Evolutionary conservation across 192 early-diverging fungal genomes (phyloP).

Genomic region (Gigaspora rosea): DNA sequence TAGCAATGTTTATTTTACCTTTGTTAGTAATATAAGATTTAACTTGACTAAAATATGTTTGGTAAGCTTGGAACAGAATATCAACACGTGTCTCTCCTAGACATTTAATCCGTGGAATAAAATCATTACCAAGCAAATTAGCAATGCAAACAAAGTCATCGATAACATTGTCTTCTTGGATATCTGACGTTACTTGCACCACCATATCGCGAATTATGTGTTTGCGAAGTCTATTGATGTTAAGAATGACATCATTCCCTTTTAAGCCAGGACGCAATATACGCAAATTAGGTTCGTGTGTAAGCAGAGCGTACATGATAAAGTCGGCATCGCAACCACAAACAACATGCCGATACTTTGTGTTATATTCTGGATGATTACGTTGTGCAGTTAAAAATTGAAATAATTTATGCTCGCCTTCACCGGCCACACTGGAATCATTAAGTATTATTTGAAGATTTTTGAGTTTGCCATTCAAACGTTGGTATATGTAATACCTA

Average conservation of each 20-base stretch:
- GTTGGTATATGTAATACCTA: slow-evolving; percentile 28
- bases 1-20: neutral
- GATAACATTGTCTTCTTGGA: slow-evolving; percentile 22
- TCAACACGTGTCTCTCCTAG: slow-evolving; percentile 18
- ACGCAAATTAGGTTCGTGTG: slow-evolving; percentile 14
- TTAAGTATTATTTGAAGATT: slow-evolving; percentile 29
- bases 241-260: neutral
- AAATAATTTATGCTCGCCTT: slow-evolving; percentile 31
- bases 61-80: slow-evolving; percentile 7
- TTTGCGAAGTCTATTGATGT: slow-evolving; percentile 23
- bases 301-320: slow-evolving; percentile 27
- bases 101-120: slow-evolving; percentile 9
- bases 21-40: neutral
- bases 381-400: slow-evolving; percentile 26
- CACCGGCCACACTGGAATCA: slow-evolving; percentile 29
- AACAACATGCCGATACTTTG: slow-evolving; percentile 13
- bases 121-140: slow-evolving; percentile 30
- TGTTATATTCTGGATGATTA: slow-evolving; percentile 9
- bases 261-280: slow-evolving; percentile 6
- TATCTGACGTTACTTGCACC: neutral
- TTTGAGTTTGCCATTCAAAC: slow-evolving; percentile 13
- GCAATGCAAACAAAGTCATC: slow-evolving; percentile 32
- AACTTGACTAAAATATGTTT: neutral
- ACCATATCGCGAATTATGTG: slow-evolving; percentile 25
- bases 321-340: slow-evolving; percentile 30